phyloP scores from a whole-genome alignment of 108 stramenopile species.

The Seminavis robusta region DNA sequence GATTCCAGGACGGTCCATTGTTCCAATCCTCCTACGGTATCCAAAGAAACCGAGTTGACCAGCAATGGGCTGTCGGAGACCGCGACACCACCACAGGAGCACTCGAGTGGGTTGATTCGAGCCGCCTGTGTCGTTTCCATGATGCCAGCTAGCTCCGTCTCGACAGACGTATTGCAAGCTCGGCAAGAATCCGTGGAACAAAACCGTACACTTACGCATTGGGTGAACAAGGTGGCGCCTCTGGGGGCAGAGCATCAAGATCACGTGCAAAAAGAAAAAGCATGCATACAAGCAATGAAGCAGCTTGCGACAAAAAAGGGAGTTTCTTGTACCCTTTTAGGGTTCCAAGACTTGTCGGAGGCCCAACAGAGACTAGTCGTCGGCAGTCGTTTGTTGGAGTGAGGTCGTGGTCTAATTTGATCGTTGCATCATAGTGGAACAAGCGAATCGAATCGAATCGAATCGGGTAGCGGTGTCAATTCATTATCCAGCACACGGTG shows the following conservation, averaged over 20 bases:
- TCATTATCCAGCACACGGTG: no score
- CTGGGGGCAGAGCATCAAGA: conserved; percentile 19
- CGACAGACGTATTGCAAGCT: not conserved
- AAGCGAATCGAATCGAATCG: no score
- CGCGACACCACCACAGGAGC: not conserved
- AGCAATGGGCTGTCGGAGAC: not conserved
- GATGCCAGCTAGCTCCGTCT: conserved; percentile 13
- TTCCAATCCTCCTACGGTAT: conserved; percentile 5
- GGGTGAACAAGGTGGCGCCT: conserved; percentile 19
- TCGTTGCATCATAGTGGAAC: no score
- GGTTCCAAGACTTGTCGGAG: no score
- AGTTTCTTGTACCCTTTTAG: no score
- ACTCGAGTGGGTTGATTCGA: conserved; percentile 3
- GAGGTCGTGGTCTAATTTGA: no score
- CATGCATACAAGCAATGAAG: no score
- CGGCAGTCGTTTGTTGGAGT: no score
- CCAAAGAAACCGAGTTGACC: not conserved
- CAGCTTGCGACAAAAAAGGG: no score
- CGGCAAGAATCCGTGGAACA: conserved; percentile 6
- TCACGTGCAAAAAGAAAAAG: no score
- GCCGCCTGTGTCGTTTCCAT: conserved; percentile 16
- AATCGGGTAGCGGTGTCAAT: no score
- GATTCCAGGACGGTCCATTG: conserved; percentile 29
- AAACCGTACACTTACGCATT: conserved; percentile 24
- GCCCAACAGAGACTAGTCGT: no score